Evolutionary conservation across 179 eudicot genomes (phyloP), one percentile per base, ranked within the genome.

Genomic region (Beta corolliflora): DNA sequence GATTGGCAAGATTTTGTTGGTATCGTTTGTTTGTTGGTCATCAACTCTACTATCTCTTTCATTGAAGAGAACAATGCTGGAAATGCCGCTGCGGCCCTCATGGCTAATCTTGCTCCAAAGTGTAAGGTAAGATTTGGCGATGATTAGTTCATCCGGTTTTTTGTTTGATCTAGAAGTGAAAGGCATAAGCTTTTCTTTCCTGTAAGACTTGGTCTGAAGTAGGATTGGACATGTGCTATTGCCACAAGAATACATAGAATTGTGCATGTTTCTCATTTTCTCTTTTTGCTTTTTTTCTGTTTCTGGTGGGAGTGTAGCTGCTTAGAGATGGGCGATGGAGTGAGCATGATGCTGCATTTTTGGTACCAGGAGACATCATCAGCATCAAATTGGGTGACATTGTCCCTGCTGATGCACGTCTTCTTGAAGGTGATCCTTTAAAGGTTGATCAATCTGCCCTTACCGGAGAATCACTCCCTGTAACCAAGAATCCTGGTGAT

Each of bases 41-140:
- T 91, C 76, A 91, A 91, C 88, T 91, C 94, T 7, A 91, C 94
- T 3, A 91, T 91, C 84, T 90, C 92, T 87, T 91, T 91, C 58
- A 89, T 91, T 67, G 94, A 91, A 81, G 94, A 91, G 75, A 91
- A 91, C 87, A 91, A 91, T 76, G 92, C 94, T 70, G 94, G 94
- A n/a, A 91, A 91, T 77, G 94, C 94, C 52, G 94, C 94, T 56
- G 92, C 92, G 29, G 94, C 94, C 36, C 94, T 91, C 70, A 91
- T 91, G 94, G 94, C 94, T 80, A 88, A 90, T 69, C 90, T 91
- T 48, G 94, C 94, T 76, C 94, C 94, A 3, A 91, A 91, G 83
- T 86, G 91, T 15, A 91, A 91, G 93, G 93, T 91, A 76, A 19
- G 11, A 16, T 52, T 21, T 11, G 7, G 7, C 4, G 3, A 48